Conservation (phyloP, 805 yeast genomes). For the Pichia paraexigua region DNA sequence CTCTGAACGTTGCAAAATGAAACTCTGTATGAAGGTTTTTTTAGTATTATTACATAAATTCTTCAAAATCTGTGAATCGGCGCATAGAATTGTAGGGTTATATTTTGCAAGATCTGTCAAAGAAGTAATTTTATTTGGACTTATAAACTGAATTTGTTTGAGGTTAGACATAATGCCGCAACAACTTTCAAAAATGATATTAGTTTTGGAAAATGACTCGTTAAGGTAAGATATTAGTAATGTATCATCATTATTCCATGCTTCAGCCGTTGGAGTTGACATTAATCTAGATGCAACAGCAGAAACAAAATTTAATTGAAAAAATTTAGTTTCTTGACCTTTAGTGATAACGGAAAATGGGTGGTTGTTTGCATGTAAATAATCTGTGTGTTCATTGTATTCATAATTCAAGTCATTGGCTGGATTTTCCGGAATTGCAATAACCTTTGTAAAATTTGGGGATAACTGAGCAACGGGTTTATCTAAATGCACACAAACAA, state of each 20-base stretch:
- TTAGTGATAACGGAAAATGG: constrained; percentile 20
- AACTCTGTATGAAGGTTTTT: constrained; percentile 19
- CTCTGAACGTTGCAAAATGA: constrained; percentile 29
- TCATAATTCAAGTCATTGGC: constrained; percentile 1
- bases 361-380: constrained; percentile 20
- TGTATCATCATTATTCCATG: constrained; percentile 23
- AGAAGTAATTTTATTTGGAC: constrained; percentile 6
- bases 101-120: constrained; percentile 7
- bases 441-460: background rate
- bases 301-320: constrained; percentile 30
- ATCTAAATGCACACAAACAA: background rate
- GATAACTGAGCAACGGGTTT: background rate
- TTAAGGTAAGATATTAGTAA: constrained; percentile 17
- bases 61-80: constrained; percentile 21
- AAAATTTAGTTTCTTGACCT: constrained; percentile 21
- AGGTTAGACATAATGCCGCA: constrained; percentile 33
- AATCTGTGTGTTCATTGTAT: constrained; percentile 19
- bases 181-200: constrained; percentile 31
- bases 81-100: constrained; percentile 28
- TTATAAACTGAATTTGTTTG: constrained; percentile 19
- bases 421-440: background rate
- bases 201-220: constrained; percentile 12
- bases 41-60: constrained; percentile 15
- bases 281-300: constrained; percentile 28
- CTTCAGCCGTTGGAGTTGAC: constrained; percentile 23